These are phyloP conservation scores for Hamamelis virginiana DNA, from an alignment of 164 flowering plant genomes.

Conservation along the genomic window DNA sequence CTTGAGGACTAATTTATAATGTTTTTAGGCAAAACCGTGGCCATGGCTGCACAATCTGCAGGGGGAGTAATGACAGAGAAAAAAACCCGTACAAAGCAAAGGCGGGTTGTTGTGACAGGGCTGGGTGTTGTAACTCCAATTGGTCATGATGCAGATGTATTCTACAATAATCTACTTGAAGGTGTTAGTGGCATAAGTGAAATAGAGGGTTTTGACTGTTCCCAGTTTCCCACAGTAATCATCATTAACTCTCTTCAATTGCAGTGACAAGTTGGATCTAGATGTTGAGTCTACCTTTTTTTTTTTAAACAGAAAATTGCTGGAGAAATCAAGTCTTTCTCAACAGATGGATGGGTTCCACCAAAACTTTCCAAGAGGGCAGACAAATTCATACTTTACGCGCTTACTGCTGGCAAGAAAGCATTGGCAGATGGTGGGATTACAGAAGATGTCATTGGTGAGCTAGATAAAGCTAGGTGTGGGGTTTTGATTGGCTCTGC, in stretches of 20 bases:
- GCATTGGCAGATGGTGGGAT: constrained; percentile 90
- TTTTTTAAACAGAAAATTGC: constrained; percentile 81
- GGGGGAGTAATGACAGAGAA: constrained; percentile 54
- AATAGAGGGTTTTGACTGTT: constrained; percentile 90
- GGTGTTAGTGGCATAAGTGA: constrained; percentile 93
- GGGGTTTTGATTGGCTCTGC: constrained; percentile 97
- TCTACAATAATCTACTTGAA: constrained; percentile 88
- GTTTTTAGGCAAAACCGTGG: constrained; percentile 60
- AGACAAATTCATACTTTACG: constrained; percentile 96
- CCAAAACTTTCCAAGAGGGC: constrained; percentile 89
- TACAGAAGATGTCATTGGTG: constrained; percentile 67
- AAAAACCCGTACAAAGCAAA: constrained; percentile 61
- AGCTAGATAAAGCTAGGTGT: constrained; percentile 69
- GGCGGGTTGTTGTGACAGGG: constrained; percentile 97
- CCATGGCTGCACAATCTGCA: constrained; percentile 63
- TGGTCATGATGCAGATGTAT: constrained; percentile 83
- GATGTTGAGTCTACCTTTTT: constrained; percentile 2
- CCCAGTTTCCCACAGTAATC: constrained; percentile 81
- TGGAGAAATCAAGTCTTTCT: constrained; percentile 92
- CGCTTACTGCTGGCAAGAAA: constrained; percentile 95
- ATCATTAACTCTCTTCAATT: neutral
- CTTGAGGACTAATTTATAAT: neutral
- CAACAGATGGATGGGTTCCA: constrained; percentile 93
- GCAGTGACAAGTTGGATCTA: neutral
- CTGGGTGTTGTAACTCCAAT: constrained; percentile 85